Base-by-base conservation (phyloP, 345 rosid genomes). In the Populus deltoides region DNA sequence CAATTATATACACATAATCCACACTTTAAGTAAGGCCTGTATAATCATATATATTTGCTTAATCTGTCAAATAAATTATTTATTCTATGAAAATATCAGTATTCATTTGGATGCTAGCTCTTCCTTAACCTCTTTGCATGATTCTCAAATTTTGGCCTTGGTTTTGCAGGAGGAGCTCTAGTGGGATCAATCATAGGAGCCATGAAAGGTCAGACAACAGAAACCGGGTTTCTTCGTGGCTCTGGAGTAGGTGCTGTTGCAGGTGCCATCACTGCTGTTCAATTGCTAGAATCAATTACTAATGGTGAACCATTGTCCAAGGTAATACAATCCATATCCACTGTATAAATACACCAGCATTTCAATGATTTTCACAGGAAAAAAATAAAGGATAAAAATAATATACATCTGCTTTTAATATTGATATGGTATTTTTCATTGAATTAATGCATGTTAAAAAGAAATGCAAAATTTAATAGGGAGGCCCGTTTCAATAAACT, bases 131-230 rank as follows among this genome's bases (percentile, higher is more conserved):
- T 27, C 22, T 43, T 12, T 25, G 20, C 41, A 33, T 13, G 22
- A 39, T 20, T 22, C 15, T 43, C n/a, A 18, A 6, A 27, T 61
- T 45, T 47, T 47, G 15, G 9, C 7, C 6, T 53, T 31, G 53
- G 45, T 53, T 59, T 61, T 72, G 68, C 59, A 94, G 98, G 88
- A 66, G 92, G 97, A 27, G 88, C 90, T 62, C 62, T 88, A 27
- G 92, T 94, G 76, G 97, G 97, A 66, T 77, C 80, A 39, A 47
- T 91, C 10, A 81, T 84, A 53, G 98, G 98, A 82, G 91, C 97
- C 81, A 78, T 85, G 67, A 92, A 92, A 87, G 97, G 98, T 15
- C 97, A 92, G 78, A 94, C 94, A 27, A 91, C 97, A 53, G 94
- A 91, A 84, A 88, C 92, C 0, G 97, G 97, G 43, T 84, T 88